Base-by-base conservation (phyloP, 768 basidiomycete species). In the Porphyrellus cyaneotinctus region DNA sequence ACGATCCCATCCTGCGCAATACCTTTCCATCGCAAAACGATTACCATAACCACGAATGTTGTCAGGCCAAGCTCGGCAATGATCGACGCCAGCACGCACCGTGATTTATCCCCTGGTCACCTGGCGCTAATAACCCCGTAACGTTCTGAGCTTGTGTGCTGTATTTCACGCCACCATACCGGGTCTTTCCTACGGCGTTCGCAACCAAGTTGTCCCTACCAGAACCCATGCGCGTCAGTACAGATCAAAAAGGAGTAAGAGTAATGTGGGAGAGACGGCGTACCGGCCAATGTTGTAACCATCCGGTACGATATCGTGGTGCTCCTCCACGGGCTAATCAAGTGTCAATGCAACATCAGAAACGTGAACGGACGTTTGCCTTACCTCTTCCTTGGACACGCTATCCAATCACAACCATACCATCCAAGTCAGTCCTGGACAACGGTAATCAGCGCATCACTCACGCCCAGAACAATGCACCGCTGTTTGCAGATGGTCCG, bases 1-100 rank as follows among this genome's bases (percentile, higher is more conserved):
- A 80, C 77, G 31, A 78, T 71, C 39, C 84, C 83, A 60, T 85
- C 83, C 32, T 76, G 75, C 4, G 84, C 76, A 47, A 85, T 87
- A 26, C 72, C 83, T 83, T 15, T 32, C 13, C 26, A 31, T 22
- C 1, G 15, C 17, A 23, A 35, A 32, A n/a, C 18, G 13, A 31
- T 6, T 23, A 28, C 11, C 38, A 3, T 18, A 57, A 47, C 36
- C 20, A 47, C 38, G 17, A 32, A 47, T 5, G 8, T 13, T 10
- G 14, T 41, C 38, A 58, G 43, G 18, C 24, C 41, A 17, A 24
- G 43, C 23, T 22, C 6, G 4, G 30, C 11, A 20, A 28, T 13
- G 18, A 35, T 28, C 22, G 13, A 28, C 7, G 0, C 24, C 26
- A 24, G 9, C 1, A 47, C 47, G 11, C 18, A 82, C 80, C 78